Conservation (phyloP, 345 rosid species). For the Sonneratia caseolaris region DNA sequence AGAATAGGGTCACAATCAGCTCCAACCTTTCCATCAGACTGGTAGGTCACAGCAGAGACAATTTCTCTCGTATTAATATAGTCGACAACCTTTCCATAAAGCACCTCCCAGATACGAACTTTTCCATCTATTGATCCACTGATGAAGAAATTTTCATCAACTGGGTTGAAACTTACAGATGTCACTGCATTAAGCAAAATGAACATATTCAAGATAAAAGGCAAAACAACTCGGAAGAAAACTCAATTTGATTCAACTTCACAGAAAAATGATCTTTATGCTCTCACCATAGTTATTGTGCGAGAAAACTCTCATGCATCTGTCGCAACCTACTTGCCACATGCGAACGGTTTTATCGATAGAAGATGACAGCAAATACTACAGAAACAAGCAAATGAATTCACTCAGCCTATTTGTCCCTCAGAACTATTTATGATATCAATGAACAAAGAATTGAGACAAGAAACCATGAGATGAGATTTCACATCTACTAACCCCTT, state of each 20-base stretch:
- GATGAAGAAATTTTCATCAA: slow-evolving; percentile 39
- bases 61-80: slow-evolving; percentile 55
- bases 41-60: slow-evolving; percentile 59
- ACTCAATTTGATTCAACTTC: neutral
- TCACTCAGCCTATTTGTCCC: neutral
- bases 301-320: slow-evolving; percentile 44
- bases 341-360: slow-evolving; percentile 54
- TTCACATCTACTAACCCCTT: slow-evolving; percentile 41
- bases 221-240: neutral
- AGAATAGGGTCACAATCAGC: slow-evolving; percentile 4
- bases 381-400: slow-evolving; percentile 12
- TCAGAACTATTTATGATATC: neutral
- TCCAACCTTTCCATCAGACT: slow-evolving; percentile 54
- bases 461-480: slow-evolving; percentile 3
- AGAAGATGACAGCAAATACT: slow-evolving; percentile 68
- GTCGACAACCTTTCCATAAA: slow-evolving; percentile 42
- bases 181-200: slow-evolving; percentile 27
- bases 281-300: slow-evolving; percentile 57
- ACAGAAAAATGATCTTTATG: neutral
- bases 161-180: slow-evolving; percentile 40
- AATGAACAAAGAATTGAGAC: neutral
- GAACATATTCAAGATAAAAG: neutral
- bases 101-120: slow-evolving; percentile 70
- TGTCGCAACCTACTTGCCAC: slow-evolving; percentile 44
- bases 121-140: slow-evolving; percentile 61